Conservation (phyloP, 371 early-diverging fungal genomes). For the Circinella minor region DNA sequence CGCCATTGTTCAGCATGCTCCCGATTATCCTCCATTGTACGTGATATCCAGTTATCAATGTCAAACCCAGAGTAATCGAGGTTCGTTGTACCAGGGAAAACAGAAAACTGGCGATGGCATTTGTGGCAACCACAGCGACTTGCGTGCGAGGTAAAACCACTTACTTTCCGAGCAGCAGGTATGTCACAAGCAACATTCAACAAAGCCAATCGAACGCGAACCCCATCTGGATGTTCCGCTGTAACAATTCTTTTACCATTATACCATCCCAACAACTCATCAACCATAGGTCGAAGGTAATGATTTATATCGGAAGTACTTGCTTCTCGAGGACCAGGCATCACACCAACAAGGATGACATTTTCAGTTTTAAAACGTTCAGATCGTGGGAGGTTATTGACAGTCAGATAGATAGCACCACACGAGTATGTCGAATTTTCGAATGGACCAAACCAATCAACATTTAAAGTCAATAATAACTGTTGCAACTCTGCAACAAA, state of each 20-base stretch:
- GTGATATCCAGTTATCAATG: neutral
- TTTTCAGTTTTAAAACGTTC: constrained; percentile 10
- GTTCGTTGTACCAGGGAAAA: neutral
- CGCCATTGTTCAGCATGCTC: neutral
- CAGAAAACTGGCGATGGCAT: constrained; percentile 7
- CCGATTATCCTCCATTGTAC: neutral
- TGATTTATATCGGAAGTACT: constrained; percentile 7
- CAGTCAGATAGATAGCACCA: constrained; percentile 17
- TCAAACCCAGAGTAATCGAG: neutral
- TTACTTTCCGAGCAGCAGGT: constrained; percentile 14
- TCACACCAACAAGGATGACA: constrained; percentile 16
- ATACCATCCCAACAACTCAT: constrained; percentile 1
- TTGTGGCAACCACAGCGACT: constrained; percentile 11
- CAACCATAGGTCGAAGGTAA: constrained; percentile 17
- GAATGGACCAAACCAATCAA: constrained; percentile 22
- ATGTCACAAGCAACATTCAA: constrained; percentile 15
- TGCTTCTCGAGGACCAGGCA: constrained; percentile 16
- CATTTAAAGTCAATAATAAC: neutral
- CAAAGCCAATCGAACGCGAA: constrained; percentile 14
- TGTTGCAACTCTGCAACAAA: too few species aligned
- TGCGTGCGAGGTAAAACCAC: constrained; percentile 15
- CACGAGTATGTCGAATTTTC: constrained; percentile 3
- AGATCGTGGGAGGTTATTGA: neutral
- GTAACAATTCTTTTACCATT: neutral
- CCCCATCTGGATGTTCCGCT: neutral